These are phyloP conservation scores for Acanthamoeba triangularis DNA, from an alignment of 208 protist species.

Conservation along the genomic window DNA sequence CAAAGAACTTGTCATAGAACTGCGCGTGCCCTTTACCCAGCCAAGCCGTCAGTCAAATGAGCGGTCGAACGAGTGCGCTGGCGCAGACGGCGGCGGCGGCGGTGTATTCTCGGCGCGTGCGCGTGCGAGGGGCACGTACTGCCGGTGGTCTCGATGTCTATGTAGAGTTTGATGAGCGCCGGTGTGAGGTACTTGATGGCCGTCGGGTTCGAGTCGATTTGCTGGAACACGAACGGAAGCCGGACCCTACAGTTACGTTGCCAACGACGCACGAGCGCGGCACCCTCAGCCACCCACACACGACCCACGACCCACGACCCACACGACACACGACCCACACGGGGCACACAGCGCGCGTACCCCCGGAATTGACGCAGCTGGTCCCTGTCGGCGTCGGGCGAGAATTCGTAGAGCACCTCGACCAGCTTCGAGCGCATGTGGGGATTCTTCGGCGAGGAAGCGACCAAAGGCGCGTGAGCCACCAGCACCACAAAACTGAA, in stretches of 20 bases:
- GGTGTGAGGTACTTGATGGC: slow-evolving; percentile 65
- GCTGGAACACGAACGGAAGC: slow-evolving; percentile 62
- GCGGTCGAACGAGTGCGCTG: background rate
- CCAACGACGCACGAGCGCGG: background rate
- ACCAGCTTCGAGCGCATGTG: slow-evolving; percentile 68
- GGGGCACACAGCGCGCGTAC: background rate
- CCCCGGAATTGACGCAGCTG: background rate
- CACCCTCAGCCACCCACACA: background rate
- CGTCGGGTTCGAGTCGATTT: slow-evolving; percentile 45
- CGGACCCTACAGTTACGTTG: slow-evolving; percentile 6
- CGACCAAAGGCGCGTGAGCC: background rate
- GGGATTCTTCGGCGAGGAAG: slow-evolving; percentile 6
- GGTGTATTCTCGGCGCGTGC: background rate
- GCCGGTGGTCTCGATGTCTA: slow-evolving; percentile 75
- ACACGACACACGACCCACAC: too few species aligned
- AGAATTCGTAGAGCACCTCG: slow-evolving; percentile 77
- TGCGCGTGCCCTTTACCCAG: slow-evolving; percentile 61
- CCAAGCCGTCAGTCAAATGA: background rate
- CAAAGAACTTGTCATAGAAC: slow-evolving; percentile 82
- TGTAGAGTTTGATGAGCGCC: slow-evolving; percentile 65
- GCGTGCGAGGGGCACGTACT: background rate
- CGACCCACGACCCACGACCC: background rate
- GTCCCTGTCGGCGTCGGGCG: slow-evolving; percentile 51
- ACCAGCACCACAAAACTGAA: background rate
- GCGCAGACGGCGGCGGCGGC: too few species aligned